These are phyloP conservation scores for Claviceps cyperi DNA, from an alignment of 2,329 filamentous ascomycete species.

Conservation along the genomic window DNA sequence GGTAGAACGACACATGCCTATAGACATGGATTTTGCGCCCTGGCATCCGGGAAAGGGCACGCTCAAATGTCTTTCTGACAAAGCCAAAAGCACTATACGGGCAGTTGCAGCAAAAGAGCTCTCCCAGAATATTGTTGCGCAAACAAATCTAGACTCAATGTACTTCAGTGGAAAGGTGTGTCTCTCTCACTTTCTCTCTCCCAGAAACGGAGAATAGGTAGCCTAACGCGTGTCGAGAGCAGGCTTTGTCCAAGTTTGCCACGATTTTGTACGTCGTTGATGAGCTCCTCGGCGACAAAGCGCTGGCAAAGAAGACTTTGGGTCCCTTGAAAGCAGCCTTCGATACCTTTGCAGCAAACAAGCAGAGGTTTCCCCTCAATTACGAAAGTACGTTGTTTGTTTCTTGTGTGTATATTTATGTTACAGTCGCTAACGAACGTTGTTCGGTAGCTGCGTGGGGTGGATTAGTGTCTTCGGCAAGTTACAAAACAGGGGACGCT, in stretches of 20 bases:
- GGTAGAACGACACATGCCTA: constrained; percentile 57
- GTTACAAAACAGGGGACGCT: constrained; percentile 53
- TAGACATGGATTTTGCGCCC: constrained; percentile 62
- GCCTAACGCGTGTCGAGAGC: background rate
- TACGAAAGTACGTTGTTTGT: constrained; percentile 40
- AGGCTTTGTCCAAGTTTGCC: constrained; percentile 65
- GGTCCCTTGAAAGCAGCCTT: constrained; percentile 51
- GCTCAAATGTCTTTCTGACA: constrained; percentile 30
- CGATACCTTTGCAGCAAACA: constrained; percentile 49
- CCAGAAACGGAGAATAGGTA: background rate
- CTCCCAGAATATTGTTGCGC: constrained; percentile 56
- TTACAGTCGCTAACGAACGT: background rate
- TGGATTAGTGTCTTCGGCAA: constrained; percentile 63
- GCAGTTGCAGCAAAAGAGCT: constrained; percentile 58
- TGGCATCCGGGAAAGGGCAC: constrained; percentile 47
- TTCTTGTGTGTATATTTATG: background rate
- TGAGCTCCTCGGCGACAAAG: constrained; percentile 45
- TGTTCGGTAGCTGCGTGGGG: constrained; percentile 49
- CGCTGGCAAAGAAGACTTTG: constrained; percentile 43
- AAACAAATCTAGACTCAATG: constrained; percentile 70
- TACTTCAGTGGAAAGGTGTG: constrained; percentile 78
- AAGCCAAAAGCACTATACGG: constrained; percentile 44
- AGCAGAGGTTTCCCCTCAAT: constrained; percentile 50
- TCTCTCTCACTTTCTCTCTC: background rate
- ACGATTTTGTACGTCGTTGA: constrained; percentile 50